Percentiles rank a stretch among this genome's conserved stretches.
Evolutionary conservation across 768 basidiomycete genomes (phyloP).

Genomic region (Psilocybe tampanensis): DNA sequence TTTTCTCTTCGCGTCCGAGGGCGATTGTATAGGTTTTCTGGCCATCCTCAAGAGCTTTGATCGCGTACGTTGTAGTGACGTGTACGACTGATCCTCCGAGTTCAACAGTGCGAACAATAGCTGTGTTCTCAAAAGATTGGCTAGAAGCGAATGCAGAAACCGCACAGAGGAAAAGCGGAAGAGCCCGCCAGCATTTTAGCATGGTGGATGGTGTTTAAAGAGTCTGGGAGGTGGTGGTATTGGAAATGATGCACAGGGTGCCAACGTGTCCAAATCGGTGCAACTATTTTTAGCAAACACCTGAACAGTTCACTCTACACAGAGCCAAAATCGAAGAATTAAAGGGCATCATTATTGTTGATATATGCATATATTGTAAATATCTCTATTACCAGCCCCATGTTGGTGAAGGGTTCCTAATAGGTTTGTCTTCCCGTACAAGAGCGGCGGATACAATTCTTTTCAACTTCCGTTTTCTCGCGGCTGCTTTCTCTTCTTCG

Average conservation of each 20-base stretch:
- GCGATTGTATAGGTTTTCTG: slow-evolving; percentile 70
- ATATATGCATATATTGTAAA: slow-evolving; percentile 11
- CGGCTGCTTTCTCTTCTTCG: slow-evolving; percentile 65
- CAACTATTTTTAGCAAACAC: slow-evolving; percentile 21
- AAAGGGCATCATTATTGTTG: neutral
- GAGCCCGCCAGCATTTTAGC: slow-evolving; percentile 47
- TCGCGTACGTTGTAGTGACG: slow-evolving; percentile 87
- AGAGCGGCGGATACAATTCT: slow-evolving; percentile 80
- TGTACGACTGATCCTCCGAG: slow-evolving; percentile 88
- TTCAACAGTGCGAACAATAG: slow-evolving; percentile 86
- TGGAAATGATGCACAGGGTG: slow-evolving; percentile 6
- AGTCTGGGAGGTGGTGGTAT: slow-evolving; percentile 1
- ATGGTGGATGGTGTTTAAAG: slow-evolving; percentile 37
- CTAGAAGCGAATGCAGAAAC: slow-evolving; percentile 38
- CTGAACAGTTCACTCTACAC: neutral
- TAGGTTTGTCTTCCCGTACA: slow-evolving; percentile 77
- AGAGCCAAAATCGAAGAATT: neutral
- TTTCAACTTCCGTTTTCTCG: slow-evolving; percentile 67
- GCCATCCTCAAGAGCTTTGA: slow-evolving; percentile 68
- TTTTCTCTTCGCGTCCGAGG: slow-evolving; percentile 61
- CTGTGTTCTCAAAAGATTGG: slow-evolving; percentile 83
- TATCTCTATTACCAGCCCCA: slow-evolving; percentile 73
- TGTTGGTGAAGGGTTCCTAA: slow-evolving; percentile 68
- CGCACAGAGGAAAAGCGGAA: slow-evolving; percentile 50
- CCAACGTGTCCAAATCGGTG: slow-evolving; percentile 25